Evolutionary conservation across 805 yeast genomes (phyloP), one percentile per base, ranked within the genome.

Genomic region (Metschnikowia orientalis): DNA sequence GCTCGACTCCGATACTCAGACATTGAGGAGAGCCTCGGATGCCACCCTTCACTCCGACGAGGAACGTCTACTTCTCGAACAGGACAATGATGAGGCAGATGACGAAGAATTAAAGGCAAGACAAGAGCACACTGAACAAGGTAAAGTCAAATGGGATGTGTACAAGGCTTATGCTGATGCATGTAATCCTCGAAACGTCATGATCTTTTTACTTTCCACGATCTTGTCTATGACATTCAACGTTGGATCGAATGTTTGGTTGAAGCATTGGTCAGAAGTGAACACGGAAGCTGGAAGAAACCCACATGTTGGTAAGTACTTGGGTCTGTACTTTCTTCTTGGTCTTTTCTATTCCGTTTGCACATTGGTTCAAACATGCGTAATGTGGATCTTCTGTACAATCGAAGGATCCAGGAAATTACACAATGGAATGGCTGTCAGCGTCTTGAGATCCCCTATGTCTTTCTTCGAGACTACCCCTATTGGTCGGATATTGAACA

Each of bases 191-290:
- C 60, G 51, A 30, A 76, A 75, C 40, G 95, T 88, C 11, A 16
- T 67, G 0, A 47, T 81, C 2, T 81, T 79, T 53, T 45, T 87
- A 31, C 32, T 53, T 1, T 68, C 77, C 42, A 69, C 83, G 41
- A 51, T 81, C n/a, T 28, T 71, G 4, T 70, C 85, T 0, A 81
- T 76, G 72, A 53, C 70, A 8, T 51, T 79, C 30, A 71, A 79
- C 37, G 90, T 86, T 31, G 62, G 63, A 27, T 79, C 88, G 22
- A 88, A 81, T 54, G 75, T 90, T 34, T 92, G 99, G 99, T 74
- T 92, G 50, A 92, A 92, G 57, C 86, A 86, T 57, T 92, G 98
- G 98, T 85, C 97, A 8, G 99, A 92, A 55, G 75, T 82, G 14
- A 92, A 90, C 53, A 71, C 89, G 3, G 61, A 57, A 26, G 54